Percentiles rank a stretch among this genome's conserved stretches.
phyloP scores from a whole-genome alignment of 2,329 filamentous ascomycete genomes.

The Diaporthe australafricana region DNA sequence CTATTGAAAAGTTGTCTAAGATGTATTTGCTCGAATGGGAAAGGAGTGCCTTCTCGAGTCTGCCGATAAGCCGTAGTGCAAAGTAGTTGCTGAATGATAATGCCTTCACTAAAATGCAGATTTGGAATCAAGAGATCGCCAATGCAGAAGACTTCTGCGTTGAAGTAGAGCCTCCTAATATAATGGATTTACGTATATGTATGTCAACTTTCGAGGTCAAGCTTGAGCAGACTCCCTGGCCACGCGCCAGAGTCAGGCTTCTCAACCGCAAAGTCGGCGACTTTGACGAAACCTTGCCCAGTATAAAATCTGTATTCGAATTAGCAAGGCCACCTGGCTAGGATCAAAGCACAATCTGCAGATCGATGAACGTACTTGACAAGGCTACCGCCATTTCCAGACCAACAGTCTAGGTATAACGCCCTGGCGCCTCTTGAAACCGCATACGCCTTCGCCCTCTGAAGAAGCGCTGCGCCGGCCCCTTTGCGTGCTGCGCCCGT shows the following conservation, averaged over 20 bases:
- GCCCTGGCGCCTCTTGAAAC: no score
- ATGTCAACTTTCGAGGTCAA: constrained; percentile 5
- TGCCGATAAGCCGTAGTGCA: not conserved
- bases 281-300: no score
- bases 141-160: not conserved
- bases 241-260: not conserved
- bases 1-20: not conserved
- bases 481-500: no score
- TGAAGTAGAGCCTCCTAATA: not conserved
- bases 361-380: no score
- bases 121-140: not conserved
- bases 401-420: no score
- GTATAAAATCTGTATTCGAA: no score
- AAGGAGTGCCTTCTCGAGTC: not conserved
- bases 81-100: not conserved
- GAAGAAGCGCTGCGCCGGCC: no score
- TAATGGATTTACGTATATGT: not conserved
- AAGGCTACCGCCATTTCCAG: no score
- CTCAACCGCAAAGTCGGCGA: no score
- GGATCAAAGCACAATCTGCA: no score
- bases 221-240: not conserved
- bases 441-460: no score
- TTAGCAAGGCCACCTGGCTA: no score
- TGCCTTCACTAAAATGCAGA: not conserved
- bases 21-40: not conserved